Evolutionary conservation across 2,329 filamentous ascomycete species (phyloP).

Genomic region (Claviceps pusilla): DNA sequence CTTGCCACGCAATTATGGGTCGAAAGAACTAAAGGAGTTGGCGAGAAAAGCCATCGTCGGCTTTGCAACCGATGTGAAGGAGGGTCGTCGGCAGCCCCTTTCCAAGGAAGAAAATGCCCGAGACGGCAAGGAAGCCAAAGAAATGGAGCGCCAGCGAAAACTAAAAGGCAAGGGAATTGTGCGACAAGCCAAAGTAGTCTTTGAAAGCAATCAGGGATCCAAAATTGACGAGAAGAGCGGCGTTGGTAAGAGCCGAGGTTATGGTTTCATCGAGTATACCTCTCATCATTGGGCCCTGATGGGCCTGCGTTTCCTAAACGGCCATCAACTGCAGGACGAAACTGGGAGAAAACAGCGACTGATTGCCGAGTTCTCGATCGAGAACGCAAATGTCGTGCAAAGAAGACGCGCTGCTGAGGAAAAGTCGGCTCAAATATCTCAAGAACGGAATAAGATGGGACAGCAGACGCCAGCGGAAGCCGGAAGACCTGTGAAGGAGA

Average conservation of each 20-base stretch:
- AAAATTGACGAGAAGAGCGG: slow-evolving; percentile 67
- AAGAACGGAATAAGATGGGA: slow-evolving; percentile 21
- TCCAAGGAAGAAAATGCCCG: slow-evolving; percentile 80
- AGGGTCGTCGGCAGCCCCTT: slow-evolving; percentile 57
- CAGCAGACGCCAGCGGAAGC: background rate
- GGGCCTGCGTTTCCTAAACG: slow-evolving; percentile 88
- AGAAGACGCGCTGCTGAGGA: slow-evolving; percentile 38
- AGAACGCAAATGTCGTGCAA: slow-evolving; percentile 91
- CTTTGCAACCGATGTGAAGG: slow-evolving; percentile 80
- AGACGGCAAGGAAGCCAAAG: slow-evolving; percentile 64
- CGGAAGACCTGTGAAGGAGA: background rate
- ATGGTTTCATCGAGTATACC: slow-evolving; percentile 94
- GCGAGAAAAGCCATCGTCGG: slow-evolving; percentile 86
- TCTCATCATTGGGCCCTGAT: slow-evolving; percentile 90
- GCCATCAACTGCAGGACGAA: slow-evolving; percentile 43
- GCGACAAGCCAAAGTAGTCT: slow-evolving; percentile 86
- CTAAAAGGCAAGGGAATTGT: slow-evolving; percentile 75
- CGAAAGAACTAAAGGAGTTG: slow-evolving; percentile 80
- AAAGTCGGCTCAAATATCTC: slow-evolving; percentile 16
- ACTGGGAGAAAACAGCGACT: slow-evolving; percentile 73
- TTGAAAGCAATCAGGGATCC: slow-evolving; percentile 70
- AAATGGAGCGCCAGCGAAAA: slow-evolving; percentile 67
- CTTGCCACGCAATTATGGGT: slow-evolving; percentile 65
- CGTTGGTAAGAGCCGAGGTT: slow-evolving; percentile 74
- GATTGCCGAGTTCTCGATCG: slow-evolving; percentile 94